Evolutionary conservation across 805 yeast species (phyloP), one percentile per base, ranked within the genome.

Genomic region (Grigorovia jiainica): DNA sequence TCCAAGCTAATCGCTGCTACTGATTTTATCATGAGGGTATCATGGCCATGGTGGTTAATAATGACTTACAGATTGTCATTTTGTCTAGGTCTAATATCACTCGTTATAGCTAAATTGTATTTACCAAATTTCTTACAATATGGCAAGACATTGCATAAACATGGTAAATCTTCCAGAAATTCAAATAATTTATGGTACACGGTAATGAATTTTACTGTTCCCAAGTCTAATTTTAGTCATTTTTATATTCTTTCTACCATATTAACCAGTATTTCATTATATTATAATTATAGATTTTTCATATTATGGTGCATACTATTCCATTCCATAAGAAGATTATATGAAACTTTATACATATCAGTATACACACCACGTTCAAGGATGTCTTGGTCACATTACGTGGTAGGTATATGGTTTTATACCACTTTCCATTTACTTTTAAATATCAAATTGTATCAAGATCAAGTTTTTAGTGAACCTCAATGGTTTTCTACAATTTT

Each of bases 361-460:
- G 72, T 66, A 30, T 77, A 71, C 54, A 65, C 72, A 3, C 35
- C 56, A 2, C 52, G 53, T 1, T 68, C 87, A 2, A 68, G 68
- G 44, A 82, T 83, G 66, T 79, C 82, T 52, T 51, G 81, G 30
- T 65, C 76, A 1, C 92, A 83, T 59, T 83, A 82, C 51, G 39
- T 77, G 1, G 80, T 73, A 4, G 94, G 92, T 0, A 27, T 80
- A 4, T 65, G 68, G 50, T 82, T 76, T 52, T 83, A 83, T 48
- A 42, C 73, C 0, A 56, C 72, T 1, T 61, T 79, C 8, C 69
- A 75, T 41, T 21, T 70, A 7, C 69, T 68, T 18, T 48, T 65
- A 20, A 58, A 62, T 19, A 15, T 58, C 16, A 50, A 58, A 37
- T 51, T 65, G 1, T 47, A 55, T 38, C 48, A 53, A 42, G 42